Evolutionary conservation across 768 basidiomycete genomes (phyloP), one percentile per base, ranked within the genome.

Genomic region (Daedaleopsis sinensis): DNA sequence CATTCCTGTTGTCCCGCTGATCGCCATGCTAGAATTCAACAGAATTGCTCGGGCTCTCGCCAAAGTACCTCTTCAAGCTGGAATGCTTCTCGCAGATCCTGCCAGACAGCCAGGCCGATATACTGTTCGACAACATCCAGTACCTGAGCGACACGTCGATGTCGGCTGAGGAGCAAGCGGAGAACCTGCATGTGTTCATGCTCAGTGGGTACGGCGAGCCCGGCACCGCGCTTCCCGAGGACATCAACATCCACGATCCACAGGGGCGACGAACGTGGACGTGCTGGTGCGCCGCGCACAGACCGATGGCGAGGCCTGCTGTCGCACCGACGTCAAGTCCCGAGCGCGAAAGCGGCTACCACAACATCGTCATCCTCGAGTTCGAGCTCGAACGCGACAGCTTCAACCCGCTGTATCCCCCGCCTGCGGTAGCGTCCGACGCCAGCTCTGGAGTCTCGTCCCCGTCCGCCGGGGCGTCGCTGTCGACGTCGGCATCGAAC

Each of bases 341-440:
- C 42, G 18, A 32, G 27, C n/a, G 57, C 16, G 54, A 53, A 3
- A 11, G 35, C n/a, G 70, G 57, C 2, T 58, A 55, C 47, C 67
- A 42, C 48, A 76, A 72, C 57, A 69, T 88, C 51, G 82, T 92
- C 64, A 78, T 92, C 24, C 80, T 93, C 72, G 92, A 94, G 70
- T 90, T 93, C 63, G 93, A 94, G 70, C 79, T 92, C 23, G 91
- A 92, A 69, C 73, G 77, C 35, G 92, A 93, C 70, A 64, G 67
- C 0, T 73, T 87, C 68, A 93, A 93, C 64, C 91, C 92, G 0
- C 73, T 92, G 5, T 89, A 88, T 69, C 85, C 85, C 10, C 75
- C 80, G 44, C 52, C 56, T 9, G 0, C 19, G 3, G 6, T 61
- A 15, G 39, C 50, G 1, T 57, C 57, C 32, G 56, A 61, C 19